Conservation (phyloP, 345 rosid species). For the Toxicodendron radicans region DNA sequence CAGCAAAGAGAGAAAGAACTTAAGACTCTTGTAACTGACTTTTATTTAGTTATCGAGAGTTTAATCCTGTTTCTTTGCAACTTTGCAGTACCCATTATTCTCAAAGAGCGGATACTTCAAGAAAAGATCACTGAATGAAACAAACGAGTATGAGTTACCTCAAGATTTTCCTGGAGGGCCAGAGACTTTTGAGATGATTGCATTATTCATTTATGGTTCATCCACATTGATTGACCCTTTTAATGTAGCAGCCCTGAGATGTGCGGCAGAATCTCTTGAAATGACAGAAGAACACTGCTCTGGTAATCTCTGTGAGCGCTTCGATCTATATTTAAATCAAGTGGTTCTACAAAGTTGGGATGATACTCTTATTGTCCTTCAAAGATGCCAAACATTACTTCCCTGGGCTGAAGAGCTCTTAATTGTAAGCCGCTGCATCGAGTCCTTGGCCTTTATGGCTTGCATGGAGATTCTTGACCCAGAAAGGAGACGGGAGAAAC, state of each 20-base stretch:
- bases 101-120: slow-evolving; percentile 74
- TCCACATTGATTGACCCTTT: slow-evolving; percentile 63
- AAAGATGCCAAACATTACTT: slow-evolving; percentile 51
- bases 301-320: slow-evolving; percentile 67
- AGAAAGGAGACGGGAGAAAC: slow-evolving; percentile 59
- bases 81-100: slow-evolving; percentile 55
- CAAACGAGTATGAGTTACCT: slow-evolving; percentile 55
- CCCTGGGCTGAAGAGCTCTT: slow-evolving; percentile 66
- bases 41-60: not conserved
- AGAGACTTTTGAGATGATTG: slow-evolving; percentile 69
- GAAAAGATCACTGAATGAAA: slow-evolving; percentile 36
- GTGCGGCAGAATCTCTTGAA: slow-evolving; percentile 78
- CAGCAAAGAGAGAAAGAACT: not conserved
- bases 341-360: slow-evolving; percentile 83
- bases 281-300: slow-evolving; percentile 62
- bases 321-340: slow-evolving; percentile 74
- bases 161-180: slow-evolving; percentile 76
- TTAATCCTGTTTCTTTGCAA: slow-evolving; percentile 6
- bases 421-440: slow-evolving; percentile 75
- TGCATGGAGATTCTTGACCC: slow-evolving; percentile 94
- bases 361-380: slow-evolving; percentile 68
- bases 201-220: slow-evolving; percentile 65
- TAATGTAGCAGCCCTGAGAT: slow-evolving; percentile 64
- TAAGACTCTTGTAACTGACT: not conserved
- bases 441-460: slow-evolving; percentile 79